These are phyloP conservation scores for Trichoderma polysporum DNA, from an alignment of 2,329 filamentous ascomycete species.

Conservation along the genomic window DNA sequence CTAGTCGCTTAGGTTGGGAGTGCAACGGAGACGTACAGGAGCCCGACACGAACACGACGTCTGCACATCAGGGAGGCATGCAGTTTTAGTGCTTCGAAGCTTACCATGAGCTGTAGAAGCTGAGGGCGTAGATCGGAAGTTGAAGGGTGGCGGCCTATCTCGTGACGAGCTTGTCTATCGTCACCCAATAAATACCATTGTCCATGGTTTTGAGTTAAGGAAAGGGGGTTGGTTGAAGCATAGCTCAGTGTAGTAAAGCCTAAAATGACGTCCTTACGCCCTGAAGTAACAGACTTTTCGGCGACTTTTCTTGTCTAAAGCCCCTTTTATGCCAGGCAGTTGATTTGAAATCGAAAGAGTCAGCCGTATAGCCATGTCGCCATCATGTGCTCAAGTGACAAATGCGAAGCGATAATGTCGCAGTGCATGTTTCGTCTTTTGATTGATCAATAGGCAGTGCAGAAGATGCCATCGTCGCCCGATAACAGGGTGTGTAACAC, in stretches of 20 bases:
- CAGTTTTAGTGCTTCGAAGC: not conserved
- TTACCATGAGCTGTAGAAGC: not conserved
- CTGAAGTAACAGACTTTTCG: not conserved
- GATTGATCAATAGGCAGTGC: constrained; percentile 1
- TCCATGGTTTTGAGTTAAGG: not conserved
- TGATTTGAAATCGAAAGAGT: not conserved
- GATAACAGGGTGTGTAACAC: not conserved
- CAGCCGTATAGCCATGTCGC: constrained; percentile 3
- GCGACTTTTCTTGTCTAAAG: not conserved
- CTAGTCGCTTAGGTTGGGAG: not conserved
- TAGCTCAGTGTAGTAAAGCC: not conserved
- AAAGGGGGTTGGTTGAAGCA: not conserved
- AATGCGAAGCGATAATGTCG: constrained; percentile 3
- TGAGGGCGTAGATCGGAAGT: not conserved
- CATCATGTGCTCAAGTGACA: constrained; percentile 6
- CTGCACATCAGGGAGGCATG: not conserved
- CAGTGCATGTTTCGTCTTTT: not conserved
- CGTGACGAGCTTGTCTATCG: not conserved
- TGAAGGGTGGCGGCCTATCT: not conserved
- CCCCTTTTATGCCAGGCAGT: not conserved
- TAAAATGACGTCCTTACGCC: not conserved
- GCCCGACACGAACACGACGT: constrained; percentile 2
- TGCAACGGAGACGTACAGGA: not conserved
- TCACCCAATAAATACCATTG: not conserved
- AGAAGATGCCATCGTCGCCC: not conserved